A percentile compares a stretch with the other conserved stretches of the same genome.
Conservation (phyloP, 108 stramenopile genomes). For the Conticribra guillardii region DNA sequence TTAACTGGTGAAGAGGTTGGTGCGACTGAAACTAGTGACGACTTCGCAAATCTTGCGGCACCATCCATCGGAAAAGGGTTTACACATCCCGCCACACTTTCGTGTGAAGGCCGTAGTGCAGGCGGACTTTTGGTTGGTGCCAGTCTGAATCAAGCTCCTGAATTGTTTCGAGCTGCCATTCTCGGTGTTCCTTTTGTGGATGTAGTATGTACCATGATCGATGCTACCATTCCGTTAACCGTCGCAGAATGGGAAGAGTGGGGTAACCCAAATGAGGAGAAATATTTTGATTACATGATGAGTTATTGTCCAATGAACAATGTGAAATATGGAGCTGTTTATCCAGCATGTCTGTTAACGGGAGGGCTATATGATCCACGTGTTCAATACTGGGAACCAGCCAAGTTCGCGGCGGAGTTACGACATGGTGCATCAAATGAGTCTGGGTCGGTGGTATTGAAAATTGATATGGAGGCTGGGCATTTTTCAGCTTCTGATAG, state of each 20-base stretch:
- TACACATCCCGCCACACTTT: conserved; percentile 55
- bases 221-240: conserved; percentile 89
- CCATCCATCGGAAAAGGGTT: conserved; percentile 21
- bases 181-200: conserved; percentile 97
- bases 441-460: conserved; percentile 61
- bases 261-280: conserved; percentile 90
- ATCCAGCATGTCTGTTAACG: conserved; percentile 89
- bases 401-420: conserved; percentile 69
- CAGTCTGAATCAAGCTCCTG: conserved; percentile 80
- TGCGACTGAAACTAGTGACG: neutral
- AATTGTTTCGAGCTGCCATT: conserved; percentile 87
- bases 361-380: conserved; percentile 96
- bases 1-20: conserved; percentile 26
- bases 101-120: conserved; percentile 78
- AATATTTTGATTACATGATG: conserved; percentile 75
- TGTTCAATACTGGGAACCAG: conserved; percentile 83
- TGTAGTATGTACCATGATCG: conserved; percentile 79
- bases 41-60: neutral
- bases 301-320: conserved; percentile 92
- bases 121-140: conserved; percentile 77
- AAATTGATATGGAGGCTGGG: conserved; percentile 89
- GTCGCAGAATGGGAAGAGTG: conserved; percentile 89
- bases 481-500: conserved; percentile 94
- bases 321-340: conserved; percentile 64
- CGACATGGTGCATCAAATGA: conserved; percentile 39